Evolutionary conservation across 2,329 filamentous ascomycete genomes (phyloP).

Genomic region (Corniculantispora saksenae): DNA sequence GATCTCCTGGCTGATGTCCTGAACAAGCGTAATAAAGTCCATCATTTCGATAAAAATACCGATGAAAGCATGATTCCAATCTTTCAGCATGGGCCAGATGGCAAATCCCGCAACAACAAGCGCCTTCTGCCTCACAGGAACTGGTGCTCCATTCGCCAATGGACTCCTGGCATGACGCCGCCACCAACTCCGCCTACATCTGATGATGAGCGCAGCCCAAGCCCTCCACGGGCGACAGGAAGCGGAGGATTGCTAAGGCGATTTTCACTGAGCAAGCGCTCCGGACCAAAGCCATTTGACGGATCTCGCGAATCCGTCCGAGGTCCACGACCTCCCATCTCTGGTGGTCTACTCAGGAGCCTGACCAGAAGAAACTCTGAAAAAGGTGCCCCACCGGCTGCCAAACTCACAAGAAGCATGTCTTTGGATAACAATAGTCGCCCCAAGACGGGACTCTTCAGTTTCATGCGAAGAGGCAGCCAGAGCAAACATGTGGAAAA

Average conservation of each 20-base stretch:
- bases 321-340: conserved; percentile 52
- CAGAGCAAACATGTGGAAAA: conserved; percentile 28
- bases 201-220: conserved; percentile 45
- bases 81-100: conserved; percentile 86
- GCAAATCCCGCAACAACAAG: conserved; percentile 88
- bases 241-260: conserved; percentile 46
- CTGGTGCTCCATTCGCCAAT: conserved; percentile 90
- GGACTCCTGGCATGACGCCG: conserved; percentile 76
- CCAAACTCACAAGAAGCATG: conserved; percentile 56
- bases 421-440: conserved; percentile 60
- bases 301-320: conserved; percentile 37
- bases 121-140: conserved; percentile 85
- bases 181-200: conserved; percentile 63
- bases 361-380: conserved; percentile 39
- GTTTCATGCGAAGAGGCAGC: conserved; percentile 44
- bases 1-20: conserved; percentile 87
- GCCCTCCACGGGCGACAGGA: conserved; percentile 36
- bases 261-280: conserved; percentile 42
- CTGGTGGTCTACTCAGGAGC: conserved; percentile 49
- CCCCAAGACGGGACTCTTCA: conserved; percentile 43
- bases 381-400: conserved; percentile 39
- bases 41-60: conserved; percentile 73
- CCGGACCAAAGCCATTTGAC: conserved; percentile 40
- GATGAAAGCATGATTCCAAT: conserved; percentile 96
- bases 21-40: conserved; percentile 86